These are phyloP conservation scores for Paramecium bursaria DNA, from an alignment of 73 alveolate genomes.

Conservation along the genomic window DNA sequence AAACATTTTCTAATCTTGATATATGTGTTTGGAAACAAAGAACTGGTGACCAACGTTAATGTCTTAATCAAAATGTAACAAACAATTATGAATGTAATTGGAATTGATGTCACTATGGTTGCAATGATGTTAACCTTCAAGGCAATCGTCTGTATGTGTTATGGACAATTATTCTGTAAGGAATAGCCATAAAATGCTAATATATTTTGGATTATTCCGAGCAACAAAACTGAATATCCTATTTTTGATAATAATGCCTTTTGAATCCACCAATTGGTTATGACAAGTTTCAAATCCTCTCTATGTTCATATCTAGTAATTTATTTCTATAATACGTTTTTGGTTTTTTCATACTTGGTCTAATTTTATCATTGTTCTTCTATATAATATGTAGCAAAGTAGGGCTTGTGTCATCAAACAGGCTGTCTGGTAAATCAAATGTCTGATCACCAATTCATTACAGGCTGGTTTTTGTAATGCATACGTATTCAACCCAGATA, in stretches of 20 bases:
- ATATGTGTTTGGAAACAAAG: constrained; percentile 49
- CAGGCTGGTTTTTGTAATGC: not conserved
- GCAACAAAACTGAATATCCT: constrained; percentile 34
- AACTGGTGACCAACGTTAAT: constrained; percentile 30
- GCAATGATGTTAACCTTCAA: constrained; percentile 2
- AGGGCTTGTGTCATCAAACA: not conserved
- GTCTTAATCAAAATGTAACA: constrained; percentile 21
- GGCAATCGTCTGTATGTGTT: not conserved
- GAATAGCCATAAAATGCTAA: constrained; percentile 3
- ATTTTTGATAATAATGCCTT: constrained; percentile 16
- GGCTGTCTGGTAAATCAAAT: not conserved
- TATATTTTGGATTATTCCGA: constrained; percentile 25
- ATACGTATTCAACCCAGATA: constrained; percentile 12
- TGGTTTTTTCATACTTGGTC: not conserved
- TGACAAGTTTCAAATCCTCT: not conserved
- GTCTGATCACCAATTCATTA: not conserved
- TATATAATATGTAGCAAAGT: not conserved
- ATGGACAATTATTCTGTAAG: not conserved
- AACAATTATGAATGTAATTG: constrained; percentile 30
- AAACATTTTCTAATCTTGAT: not conserved
- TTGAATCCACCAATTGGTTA: constrained; percentile 10
- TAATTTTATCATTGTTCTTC: not conserved
- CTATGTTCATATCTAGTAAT: constrained; percentile 33
- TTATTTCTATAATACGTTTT: constrained; percentile 24
- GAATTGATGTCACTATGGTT: constrained; percentile 44